Percentiles rank a stretch among this genome's conserved stretches.
Evolutionary conservation across 257 asterid species (phyloP).

Genomic region (Verbascum thapsus): DNA sequence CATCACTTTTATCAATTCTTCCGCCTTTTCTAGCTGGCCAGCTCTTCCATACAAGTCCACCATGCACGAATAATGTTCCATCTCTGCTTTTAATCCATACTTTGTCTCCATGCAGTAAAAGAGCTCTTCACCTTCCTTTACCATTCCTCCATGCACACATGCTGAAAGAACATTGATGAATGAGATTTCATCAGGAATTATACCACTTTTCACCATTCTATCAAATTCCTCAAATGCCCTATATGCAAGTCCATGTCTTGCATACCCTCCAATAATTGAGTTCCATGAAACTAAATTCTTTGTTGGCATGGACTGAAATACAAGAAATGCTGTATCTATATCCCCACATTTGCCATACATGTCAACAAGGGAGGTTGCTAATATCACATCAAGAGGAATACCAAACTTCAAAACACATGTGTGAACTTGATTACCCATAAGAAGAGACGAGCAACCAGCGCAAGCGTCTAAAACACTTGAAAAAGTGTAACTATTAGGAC

Average conservation of each 20-base stretch:
- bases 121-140: conserved; percentile 62
- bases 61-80: conserved; percentile 83
- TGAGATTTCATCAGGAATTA: conserved; percentile 61
- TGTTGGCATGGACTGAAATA: conserved; percentile 45
- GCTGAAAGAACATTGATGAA: conserved; percentile 70
- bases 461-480: conserved; percentile 69
- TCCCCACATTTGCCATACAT: conserved; percentile 86
- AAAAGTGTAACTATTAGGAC: conserved; percentile 72
- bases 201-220: conserved; percentile 45
- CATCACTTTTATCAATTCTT: conserved; percentile 51
- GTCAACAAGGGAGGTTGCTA: conserved; percentile 63
- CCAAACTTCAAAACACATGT: conserved; percentile 55
- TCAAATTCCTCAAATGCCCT: conserved; percentile 63
- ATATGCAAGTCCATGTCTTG: conserved; percentile 60
- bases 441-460: conserved; percentile 67
- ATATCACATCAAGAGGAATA: conserved; percentile 56
- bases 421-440: conserved; percentile 62
- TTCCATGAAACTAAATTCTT: conserved; percentile 80
- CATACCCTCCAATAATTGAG: conserved; percentile 71
- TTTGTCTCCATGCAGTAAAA: conserved; percentile 48
- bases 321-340: conserved; percentile 45
- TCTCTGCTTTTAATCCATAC: conserved; percentile 47
- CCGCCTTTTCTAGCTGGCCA: conserved; percentile 71
- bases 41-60: conserved; percentile 77
- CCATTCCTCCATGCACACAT: conserved; percentile 76